Base-by-base conservation (phyloP, 2,329 filamentous ascomycete species). In the Rugonectria rugulosa region DNA sequence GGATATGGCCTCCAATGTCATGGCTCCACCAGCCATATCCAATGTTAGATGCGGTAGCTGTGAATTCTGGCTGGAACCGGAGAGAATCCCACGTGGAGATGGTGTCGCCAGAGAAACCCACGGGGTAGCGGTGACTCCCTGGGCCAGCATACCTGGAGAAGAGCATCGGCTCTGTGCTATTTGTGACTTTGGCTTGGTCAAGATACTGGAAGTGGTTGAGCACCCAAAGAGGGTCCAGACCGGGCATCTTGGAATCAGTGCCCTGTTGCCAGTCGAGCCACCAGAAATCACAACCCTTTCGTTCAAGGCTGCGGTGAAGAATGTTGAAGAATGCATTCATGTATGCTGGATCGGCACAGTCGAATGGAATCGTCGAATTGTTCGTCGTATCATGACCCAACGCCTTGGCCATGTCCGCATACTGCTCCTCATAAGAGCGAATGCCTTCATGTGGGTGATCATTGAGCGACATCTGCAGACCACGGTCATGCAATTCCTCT, bases 221-320 rank as follows among this genome's bases (percentile, higher is more conserved):
- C 20, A 87, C 71, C 85, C 86, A 88, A 0, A 88, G 72, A 0
- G 86, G 86, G 66, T 88, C 86, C 3, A 88, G 73, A 2, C 84
- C 84, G 0, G 78, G 79, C 6, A 87, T 76, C 27, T 77, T 76
- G 2, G 83, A 84, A 52, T 77, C 73, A 3, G 75, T 71, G 2
- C 86, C 86, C 67, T 88, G 86, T 68, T 88, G 86, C 85, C 85
- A 88, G 66, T 88, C 86, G 23, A 88, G 77, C 86, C 86, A 88
- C 83, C 84, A 87, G 53, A 88, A 87, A 63, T 88, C 85, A 19
- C 80, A 76, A 1, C 82, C 85, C 8, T 82, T 73, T 2, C 79
- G 73, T 57, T 88, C 85, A 23, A 87, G 73, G 12, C 76, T 72
- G 11, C 79, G 75, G 53, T 87, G 82, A 5, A 88, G 74, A 2